phyloP scores from a whole-genome alignment of 768 basidiomycete species.

The Collybia sordida region DNA sequence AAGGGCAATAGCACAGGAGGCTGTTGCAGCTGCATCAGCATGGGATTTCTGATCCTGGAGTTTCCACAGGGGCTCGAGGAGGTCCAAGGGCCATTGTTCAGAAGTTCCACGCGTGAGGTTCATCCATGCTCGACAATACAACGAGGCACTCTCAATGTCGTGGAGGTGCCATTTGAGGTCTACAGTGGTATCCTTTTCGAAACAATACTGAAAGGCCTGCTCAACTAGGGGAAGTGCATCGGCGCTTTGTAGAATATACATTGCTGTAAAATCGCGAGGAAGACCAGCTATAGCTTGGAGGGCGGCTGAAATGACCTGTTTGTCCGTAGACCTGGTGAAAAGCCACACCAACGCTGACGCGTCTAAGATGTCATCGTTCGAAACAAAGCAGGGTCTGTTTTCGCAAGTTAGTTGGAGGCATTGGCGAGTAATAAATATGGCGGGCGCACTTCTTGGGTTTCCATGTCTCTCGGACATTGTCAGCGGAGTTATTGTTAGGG shows the following conservation, averaged over 20 bases:
- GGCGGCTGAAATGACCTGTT: slow-evolving; percentile 25
- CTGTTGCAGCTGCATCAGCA: slow-evolving; percentile 31
- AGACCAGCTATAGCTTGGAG: slow-evolving; percentile 38
- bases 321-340: slow-evolving; percentile 31
- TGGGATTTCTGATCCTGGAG: slow-evolving; percentile 27
- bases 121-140: slow-evolving; percentile 42
- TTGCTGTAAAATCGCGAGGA: slow-evolving; percentile 35
- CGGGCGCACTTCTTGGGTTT: background rate
- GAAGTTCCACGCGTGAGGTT: slow-evolving; percentile 33
- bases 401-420: background rate
- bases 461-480: too few species aligned
- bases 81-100: slow-evolving; percentile 33
- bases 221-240: slow-evolving; percentile 31
- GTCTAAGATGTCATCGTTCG: slow-evolving; percentile 32
- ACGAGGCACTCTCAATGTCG: slow-evolving; percentile 30
- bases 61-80: slow-evolving; percentile 32
- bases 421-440: background rate
- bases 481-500: too few species aligned
- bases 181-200: slow-evolving; percentile 35
- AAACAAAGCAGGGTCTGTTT: background rate
- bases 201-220: slow-evolving; percentile 35
- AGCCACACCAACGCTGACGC: slow-evolving; percentile 38
- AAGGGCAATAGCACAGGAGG: slow-evolving; percentile 34
- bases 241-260: slow-evolving; percentile 34
- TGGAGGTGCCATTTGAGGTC: slow-evolving; percentile 35